phyloP scores from a whole-genome alignment of 2,329 filamentous ascomycete species.

The Sclerotiophoma versabilis region DNA sequence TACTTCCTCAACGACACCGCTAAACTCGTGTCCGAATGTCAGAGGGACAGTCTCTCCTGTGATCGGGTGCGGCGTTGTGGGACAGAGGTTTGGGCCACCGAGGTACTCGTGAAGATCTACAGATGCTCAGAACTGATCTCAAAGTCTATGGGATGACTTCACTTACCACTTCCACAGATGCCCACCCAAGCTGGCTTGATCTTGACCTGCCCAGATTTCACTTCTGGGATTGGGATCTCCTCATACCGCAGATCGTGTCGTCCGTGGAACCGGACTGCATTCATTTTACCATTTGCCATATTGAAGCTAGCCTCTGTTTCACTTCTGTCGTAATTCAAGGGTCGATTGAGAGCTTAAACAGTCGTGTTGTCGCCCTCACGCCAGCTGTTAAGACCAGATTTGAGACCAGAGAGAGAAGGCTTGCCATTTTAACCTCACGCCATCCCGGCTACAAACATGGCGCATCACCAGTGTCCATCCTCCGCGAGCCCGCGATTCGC shows the following conservation, averaged over 20 bases:
- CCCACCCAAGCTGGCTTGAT: constrained; percentile 52
- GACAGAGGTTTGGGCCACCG: constrained; percentile 58
- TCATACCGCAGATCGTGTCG: constrained; percentile 54
- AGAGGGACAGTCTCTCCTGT: constrained; percentile 61
- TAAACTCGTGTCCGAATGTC: constrained; percentile 63
- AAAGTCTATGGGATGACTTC: background rate
- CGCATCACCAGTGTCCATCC: background rate
- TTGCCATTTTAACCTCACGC: background rate
- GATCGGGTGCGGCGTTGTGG: constrained; percentile 61
- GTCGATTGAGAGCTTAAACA: background rate
- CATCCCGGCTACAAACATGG: constrained; percentile 5
- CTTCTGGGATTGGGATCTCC: constrained; percentile 50
- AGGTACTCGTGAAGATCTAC: constrained; percentile 58
- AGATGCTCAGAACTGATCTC: background rate
- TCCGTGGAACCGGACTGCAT: constrained; percentile 57
- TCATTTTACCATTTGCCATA: constrained; percentile 48
- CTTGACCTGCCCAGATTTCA: constrained; percentile 53
- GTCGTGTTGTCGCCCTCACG: constrained; percentile 2
- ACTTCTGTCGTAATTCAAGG: too few relatives aligned
- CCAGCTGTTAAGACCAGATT: background rate
- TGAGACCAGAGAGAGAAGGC: background rate
- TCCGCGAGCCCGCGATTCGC: constrained; percentile 11
- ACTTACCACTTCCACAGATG: constrained; percentile 46
- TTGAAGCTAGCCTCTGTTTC: constrained; percentile 16
- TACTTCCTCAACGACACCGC: constrained; percentile 60